Base-by-base conservation (phyloP, 1,284 basidiomycete species). In the Fomitopsis palustris region DNA sequence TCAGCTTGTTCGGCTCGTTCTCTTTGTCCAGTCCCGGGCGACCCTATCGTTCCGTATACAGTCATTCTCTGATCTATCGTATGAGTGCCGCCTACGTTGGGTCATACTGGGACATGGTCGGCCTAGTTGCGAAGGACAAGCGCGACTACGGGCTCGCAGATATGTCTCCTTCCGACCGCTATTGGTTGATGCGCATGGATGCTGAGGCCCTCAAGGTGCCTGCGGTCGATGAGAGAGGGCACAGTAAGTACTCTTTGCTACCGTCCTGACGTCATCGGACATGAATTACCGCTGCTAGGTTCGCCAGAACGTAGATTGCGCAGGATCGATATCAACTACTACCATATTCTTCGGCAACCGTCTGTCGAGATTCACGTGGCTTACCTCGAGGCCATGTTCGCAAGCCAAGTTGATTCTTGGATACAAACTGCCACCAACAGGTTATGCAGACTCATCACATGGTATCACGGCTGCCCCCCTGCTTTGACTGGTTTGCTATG, bases 1-100 rank as follows among this genome's bases (percentile, higher is more conserved):
- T 81, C n/a, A 57, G 68, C 47, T 63, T 82, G 27, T 76, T 81
- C 62, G 80, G 79, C 8, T 74, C 79, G 3, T 65, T 82, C 29
- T 81, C 78, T 27, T 51, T 74, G 1, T 65, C 70, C 17, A 54
- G 55, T 0, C 62, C 66, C 27, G 56, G 54, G n/a, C 41, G 58
- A 9, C 55, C 54, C n/a, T 59, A 55, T 33, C 41, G 53, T 39
- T 45, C 58, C 51, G 53, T 67, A 27, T 67, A 73, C 60, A 54
- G 63, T 9, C 67, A 72, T 51, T 65, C 72, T 8, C 57, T 72
- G 19, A 61, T 70, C 3, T 51, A 64, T 12, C 62, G 58, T 53
- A 56, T 77, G 49, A 55, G 29, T 3, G 39, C 43, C 17, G 54
- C 64, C 12, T 27, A 59, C 16, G 52, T 38, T 16, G 67, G 64